These are phyloP conservation scores for Helotiales sp. DNA, from an alignment of 2,329 filamentous ascomycete species.

Conservation along the genomic window DNA sequence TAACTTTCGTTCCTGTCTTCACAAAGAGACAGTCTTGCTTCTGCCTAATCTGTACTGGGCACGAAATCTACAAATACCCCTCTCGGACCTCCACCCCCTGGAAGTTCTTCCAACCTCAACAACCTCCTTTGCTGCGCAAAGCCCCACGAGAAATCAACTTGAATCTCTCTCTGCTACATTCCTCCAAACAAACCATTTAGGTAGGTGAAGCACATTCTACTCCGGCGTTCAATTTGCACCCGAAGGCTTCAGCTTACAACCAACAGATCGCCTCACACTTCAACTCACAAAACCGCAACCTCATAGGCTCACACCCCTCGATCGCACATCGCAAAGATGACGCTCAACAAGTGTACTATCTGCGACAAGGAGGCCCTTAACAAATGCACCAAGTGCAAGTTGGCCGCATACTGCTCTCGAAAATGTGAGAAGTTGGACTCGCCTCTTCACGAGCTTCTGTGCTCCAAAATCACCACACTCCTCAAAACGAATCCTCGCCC, in stretches of 20 bases:
- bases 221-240: background rate
- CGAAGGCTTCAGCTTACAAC: background rate
- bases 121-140: too few species aligned
- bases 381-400: slow-evolving; percentile 5
- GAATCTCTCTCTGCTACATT: too few species aligned
- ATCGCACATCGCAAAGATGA: background rate
- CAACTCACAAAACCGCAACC: background rate
- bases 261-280: background rate
- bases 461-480: background rate
- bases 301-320: background rate
- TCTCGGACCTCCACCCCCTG: too few species aligned
- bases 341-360: slow-evolving; percentile 1
- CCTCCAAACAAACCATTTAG: too few species aligned
- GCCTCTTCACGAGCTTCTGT: slow-evolving; percentile 21
- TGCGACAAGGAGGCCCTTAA: background rate
- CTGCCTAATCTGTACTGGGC: background rate
- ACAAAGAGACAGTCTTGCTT: background rate
- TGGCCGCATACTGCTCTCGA: slow-evolving; percentile 5
- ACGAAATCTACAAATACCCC: too few species aligned
- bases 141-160: too few species aligned
- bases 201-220: too few species aligned
- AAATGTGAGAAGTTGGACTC: slow-evolving; percentile 16
- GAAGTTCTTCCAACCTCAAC: too few species aligned
- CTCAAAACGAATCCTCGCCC: background rate
- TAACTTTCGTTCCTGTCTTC: background rate